Evolutionary conservation across 2,329 filamentous ascomycete species (phyloP), one percentile per base, ranked within the genome.

Genomic region (Aspergillus ruber): DNA sequence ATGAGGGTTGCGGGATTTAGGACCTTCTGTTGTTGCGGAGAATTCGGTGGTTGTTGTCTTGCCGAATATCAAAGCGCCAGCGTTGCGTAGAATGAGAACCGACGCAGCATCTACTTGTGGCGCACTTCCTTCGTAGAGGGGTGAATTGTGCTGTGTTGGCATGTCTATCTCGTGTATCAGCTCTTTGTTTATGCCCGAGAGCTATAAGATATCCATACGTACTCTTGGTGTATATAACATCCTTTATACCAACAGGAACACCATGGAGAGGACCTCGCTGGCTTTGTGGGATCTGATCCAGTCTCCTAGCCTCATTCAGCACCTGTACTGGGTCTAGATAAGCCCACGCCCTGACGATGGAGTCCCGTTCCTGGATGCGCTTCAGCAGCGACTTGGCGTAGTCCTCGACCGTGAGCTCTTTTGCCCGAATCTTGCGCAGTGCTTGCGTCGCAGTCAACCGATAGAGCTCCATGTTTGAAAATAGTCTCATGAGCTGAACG

Each of bases 241-340:
- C 25, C 25, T 29, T 29, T 4, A 29, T 18, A 13, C 70, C 81
- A n/a, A 84, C 64, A 0, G 77, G 72, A 6, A 83, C 60, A 1
- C 80, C 80, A 55, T 83, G 79, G 0, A 84, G 61, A 0, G 76
- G 77, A 0, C 80, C 79, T 46, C 80, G 67, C 47, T 77, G 53
- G 1, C 70, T 66, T 0, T 52, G 39, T 0, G 79, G 75, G 2
- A 82, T 52, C 20, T 64, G 51, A 55, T 83, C 80, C 0, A 83
- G 70, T 9, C 61, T 61, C 39, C 62, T 67, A 0, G 81, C 80
- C 23, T 56, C 50, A 7, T 32, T 17, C 13, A 82, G 62, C 2
- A 82, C 72, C n/a, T 68, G 59, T 0, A 70, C 64, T 0, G 65
- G 67, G 50, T 75, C 64, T 3, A 79, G 62, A 47, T 74, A 71